These are phyloP conservation scores for Conticribra guillardii DNA, from an alignment of 108 stramenopile species.

Conservation along the genomic window DNA sequence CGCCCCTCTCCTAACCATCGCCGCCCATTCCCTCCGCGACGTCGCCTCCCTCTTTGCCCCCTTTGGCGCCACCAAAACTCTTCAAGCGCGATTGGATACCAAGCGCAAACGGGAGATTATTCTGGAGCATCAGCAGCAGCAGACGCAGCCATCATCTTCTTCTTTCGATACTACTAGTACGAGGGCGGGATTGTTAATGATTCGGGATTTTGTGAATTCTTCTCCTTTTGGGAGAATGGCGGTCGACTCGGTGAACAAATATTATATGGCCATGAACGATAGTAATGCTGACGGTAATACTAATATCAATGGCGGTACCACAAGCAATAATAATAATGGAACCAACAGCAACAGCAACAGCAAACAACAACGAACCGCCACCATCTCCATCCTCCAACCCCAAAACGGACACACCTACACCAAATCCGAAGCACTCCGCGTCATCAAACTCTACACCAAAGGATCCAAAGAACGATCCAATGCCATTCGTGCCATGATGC, in stretches of 20 bases:
- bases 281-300: neutral
- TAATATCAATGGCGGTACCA: neutral
- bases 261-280: no score
- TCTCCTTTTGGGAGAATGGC: no score
- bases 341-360: neutral
- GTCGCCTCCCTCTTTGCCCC: neutral
- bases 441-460: conserved; percentile 2
- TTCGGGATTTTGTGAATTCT: neutral
- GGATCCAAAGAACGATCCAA: neutral
- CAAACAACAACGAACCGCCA: neutral
- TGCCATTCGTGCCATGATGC: conserved; percentile 19
- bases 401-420: conserved; percentile 7
- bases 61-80: neutral
- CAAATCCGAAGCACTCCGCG: conserved; percentile 13
- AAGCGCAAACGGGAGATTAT: neutral
- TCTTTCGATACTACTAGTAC: neutral
- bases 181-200: neutral
- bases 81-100: neutral
- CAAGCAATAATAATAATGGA: neutral
- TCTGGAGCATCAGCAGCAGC: neutral
- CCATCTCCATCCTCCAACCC: conserved; percentile 10
- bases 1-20: neutral
- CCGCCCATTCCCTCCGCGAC: neutral
- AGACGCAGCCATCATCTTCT: no score
- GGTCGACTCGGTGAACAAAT: no score